Evolutionary conservation across 164 flowering plant species (phyloP), one percentile per base, ranked within the genome.

Genomic region (Umbellularia californica): DNA sequence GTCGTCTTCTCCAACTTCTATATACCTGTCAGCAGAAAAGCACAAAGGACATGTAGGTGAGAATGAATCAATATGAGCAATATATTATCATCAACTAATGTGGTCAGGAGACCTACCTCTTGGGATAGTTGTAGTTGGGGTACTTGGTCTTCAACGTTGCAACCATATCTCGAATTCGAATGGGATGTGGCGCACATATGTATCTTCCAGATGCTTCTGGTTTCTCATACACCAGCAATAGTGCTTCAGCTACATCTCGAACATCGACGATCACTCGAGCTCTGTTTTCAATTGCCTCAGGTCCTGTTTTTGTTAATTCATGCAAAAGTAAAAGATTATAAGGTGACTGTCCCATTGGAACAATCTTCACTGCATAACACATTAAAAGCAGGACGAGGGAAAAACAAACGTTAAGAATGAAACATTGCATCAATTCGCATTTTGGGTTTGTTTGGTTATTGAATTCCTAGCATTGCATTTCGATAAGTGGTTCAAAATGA

Each of bases 161-260:
- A 22, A 47, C 73, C 64, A 77, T 25, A n/a, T 77, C 76, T 7
- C 19, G 24, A 24, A 50, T 47, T 50, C 51, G 60, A 50, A 69
- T 30, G 12, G 14, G 28, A 65, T 77, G 52, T 10, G 79, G 28
- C 3, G 50, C 30, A 50, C 79, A 72, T 68, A 77, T 69, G 64
- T 72, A 77, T 63, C 79, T 72, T 58, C 79, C 79, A 24, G 71
- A 65, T 30, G 79, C 79, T 69, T 77, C 70, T n/a, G 69, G 76
- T n/a, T 71, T 77, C 70, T 77, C 79, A 58, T 77, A 77, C 12
- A 33, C 67, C 9, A 71, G 65, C n/a, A 77, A 2, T 13, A 77
- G 25, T 2, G 79, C 75, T 13, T 77, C 79, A 9, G 76, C 72
- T 19, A 66, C 41, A 60, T 72, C 79, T 9, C 79, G 58, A 27